Evolutionary conservation across 2,329 filamentous ascomycete genomes (phyloP), one percentile per base, ranked within the genome.

Genomic region (Delphinella strobiligena): DNA sequence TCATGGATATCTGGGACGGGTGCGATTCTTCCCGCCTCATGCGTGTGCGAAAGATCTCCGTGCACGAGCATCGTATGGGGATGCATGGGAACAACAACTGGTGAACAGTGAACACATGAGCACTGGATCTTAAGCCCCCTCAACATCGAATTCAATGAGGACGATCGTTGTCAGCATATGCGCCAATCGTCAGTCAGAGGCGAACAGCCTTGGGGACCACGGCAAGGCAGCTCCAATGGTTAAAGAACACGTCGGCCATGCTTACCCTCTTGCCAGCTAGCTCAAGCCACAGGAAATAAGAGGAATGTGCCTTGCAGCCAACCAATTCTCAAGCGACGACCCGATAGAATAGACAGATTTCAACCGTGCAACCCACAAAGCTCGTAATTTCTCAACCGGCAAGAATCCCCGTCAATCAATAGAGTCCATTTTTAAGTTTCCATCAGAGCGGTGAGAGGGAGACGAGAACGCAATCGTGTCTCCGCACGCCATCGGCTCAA

Each of bases 41-140:
- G 39, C 39, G 39, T 36, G 39, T 41, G 39, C 39, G 39, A 41
- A 41, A 33, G 39, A 41, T 37, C 39, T 41, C 30, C 39, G 39
- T 30, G 22, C 39, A 41, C 39, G 39, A 41, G 39, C 36, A 41
- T 27, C 22, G 12, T 12, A 27, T 7, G 7, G 7, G 22, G 7
- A 12, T 27, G 22, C 12, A 12, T 27, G 22, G 22, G 12, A 27
- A 27, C 7, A 12, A 27, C 7, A n/a, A n/a, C n/a, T n/a, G n/a
- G n/a, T n/a, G n/a, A n/a, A n/a, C n/a, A n/a, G n/a, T n/a, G n/a
- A n/a, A n/a, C n/a, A n/a, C n/a, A n/a, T n/a, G n/a, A n/a, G n/a
- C n/a, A n/a, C n/a, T n/a, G n/a, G n/a, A n/a, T n/a, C n/a, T n/a
- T n/a, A n/a, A n/a, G n/a, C n/a, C n/a, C n/a, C 12, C 22, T 27